Conservation (phyloP, 805 yeast genomes). For the Candida morakotiae region DNA sequence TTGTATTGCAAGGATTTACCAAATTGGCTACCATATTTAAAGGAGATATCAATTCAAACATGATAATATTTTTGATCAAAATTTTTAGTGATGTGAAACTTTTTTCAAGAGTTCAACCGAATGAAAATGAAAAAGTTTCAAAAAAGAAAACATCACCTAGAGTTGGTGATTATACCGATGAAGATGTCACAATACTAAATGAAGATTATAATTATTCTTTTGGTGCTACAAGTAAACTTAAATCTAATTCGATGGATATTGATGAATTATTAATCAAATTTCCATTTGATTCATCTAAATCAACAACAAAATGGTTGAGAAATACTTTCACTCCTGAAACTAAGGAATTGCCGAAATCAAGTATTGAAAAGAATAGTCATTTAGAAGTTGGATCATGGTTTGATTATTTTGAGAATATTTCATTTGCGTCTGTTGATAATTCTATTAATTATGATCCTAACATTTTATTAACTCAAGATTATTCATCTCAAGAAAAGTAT, state of each 20-base stretch:
- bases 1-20: conserved; percentile 32
- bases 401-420: conserved; percentile 24
- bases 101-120: conserved; percentile 18
- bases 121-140: conserved; percentile 11
- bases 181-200: conserved; percentile 26
- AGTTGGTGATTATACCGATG: conserved; percentile 22
- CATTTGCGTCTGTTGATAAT: conserved; percentile 18
- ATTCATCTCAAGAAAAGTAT: conserved; percentile 20
- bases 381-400: conserved; percentile 23
- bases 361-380: conserved; percentile 20
- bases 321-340: conserved; percentile 6
- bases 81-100: conserved; percentile 34
- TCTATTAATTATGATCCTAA: conserved; percentile 33
- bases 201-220: conserved; percentile 47
- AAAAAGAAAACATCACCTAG: conserved; percentile 15
- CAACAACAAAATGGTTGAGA: conserved; percentile 5
- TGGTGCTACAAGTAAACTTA: conserved; percentile 52
- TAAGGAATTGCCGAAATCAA: conserved; percentile 12
- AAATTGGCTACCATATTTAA: conserved; percentile 29
- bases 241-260: conserved; percentile 19
- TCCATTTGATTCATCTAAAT: conserved; percentile 5
- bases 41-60: conserved; percentile 38
- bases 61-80: conserved; percentile 36
- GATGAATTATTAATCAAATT: conserved; percentile 33
- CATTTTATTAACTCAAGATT: conserved; percentile 19